phyloP scores from a whole-genome alignment of 148 eudicot genomes.

The Diospyros kaki region DNA sequence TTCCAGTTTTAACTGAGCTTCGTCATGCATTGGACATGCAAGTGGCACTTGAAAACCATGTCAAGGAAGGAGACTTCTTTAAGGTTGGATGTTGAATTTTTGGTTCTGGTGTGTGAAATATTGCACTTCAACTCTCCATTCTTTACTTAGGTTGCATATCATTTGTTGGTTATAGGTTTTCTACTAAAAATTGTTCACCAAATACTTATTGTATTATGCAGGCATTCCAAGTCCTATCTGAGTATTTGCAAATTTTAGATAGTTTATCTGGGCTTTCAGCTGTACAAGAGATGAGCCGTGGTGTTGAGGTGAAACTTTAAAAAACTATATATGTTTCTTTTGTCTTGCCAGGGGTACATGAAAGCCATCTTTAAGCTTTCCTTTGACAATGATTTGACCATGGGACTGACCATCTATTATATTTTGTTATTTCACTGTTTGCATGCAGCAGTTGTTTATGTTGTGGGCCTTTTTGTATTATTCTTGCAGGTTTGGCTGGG shows the following conservation, averaged over 20 bases:
- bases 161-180: background rate
- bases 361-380: conserved; percentile 3
- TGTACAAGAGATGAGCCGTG: conserved; percentile 84
- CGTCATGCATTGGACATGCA: conserved; percentile 66
- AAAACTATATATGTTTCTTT: conserved; percentile 4
- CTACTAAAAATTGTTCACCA: background rate
- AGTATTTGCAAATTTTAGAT: conserved; percentile 86
- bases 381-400: background rate
- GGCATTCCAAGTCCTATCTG: conserved; percentile 94
- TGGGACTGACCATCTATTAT: background rate
- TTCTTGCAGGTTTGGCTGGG: conserved; percentile 82
- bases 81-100: conserved; percentile 43
- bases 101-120: background rate
- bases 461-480: conserved; percentile 4
- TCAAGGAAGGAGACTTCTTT: conserved; percentile 75
- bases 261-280: conserved; percentile 73
- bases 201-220: conserved; percentile 34
- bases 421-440: background rate
- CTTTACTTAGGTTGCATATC: background rate
- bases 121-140: conserved; percentile 7
- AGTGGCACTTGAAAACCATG: conserved; percentile 71
- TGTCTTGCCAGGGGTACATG: background rate
- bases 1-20: conserved; percentile 68
- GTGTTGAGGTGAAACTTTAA: conserved; percentile 67
- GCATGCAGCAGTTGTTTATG: background rate